These are phyloP conservation scores for Tetrahymena borealis DNA, from an alignment of 73 alveolate genomes.

Conservation along the genomic window DNA sequence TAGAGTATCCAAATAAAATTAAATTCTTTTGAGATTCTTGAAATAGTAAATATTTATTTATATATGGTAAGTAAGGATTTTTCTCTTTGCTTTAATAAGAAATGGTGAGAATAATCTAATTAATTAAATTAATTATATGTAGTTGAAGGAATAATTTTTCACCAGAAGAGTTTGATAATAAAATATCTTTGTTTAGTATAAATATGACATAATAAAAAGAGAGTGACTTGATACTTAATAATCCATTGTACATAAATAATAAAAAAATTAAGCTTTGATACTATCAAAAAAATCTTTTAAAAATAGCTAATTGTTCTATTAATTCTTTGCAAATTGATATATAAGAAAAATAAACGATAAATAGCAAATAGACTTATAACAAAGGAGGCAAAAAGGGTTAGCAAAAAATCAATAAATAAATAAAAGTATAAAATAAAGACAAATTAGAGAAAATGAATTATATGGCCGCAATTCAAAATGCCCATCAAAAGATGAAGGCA, in stretches of 20 bases:
- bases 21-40: too few species aligned
- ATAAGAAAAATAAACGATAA: too few species aligned
- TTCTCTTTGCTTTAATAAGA: too few species aligned
- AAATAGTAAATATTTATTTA: too few species aligned
- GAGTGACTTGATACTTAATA: background rate
- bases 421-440: too few species aligned
- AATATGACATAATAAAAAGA: background rate
- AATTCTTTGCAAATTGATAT: too few species aligned
- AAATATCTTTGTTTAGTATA: background rate
- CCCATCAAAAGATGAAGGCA: conserved; percentile 5
- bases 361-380: too few species aligned
- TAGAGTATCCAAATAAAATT: too few species aligned
- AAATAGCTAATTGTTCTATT: too few species aligned
- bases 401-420: background rate
- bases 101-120: background rate
- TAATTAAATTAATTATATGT: background rate
- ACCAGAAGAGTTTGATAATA: background rate
- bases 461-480: background rate
- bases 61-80: too few species aligned
- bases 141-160: background rate
- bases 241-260: background rate
- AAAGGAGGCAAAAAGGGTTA: too few species aligned
- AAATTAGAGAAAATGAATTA: background rate
- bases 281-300: too few species aligned
- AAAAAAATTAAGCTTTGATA: background rate